A percentile compares a stretch with the other conserved stretches of the same genome.
phyloP scores from a whole-genome alignment of 208 protist species.

The Trypanosoma brucei region DNA sequence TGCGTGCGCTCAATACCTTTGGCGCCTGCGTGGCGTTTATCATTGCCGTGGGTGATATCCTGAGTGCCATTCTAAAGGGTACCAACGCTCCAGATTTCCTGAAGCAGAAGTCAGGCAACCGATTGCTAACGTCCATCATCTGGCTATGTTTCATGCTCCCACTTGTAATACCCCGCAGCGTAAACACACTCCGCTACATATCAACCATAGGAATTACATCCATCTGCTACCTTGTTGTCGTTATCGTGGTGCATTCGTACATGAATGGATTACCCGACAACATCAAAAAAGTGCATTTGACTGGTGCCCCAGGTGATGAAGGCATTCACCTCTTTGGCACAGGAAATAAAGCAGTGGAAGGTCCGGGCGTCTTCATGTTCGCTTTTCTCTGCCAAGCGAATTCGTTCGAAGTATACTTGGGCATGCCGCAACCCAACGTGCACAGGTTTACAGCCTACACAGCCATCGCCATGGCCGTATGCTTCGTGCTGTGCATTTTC shows the following conservation, averaged over 20 bases:
- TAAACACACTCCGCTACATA: conserved; percentile 58
- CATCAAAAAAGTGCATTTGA: not conserved
- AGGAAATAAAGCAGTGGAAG: conserved; percentile 12
- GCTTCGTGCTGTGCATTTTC: conserved; percentile 46
- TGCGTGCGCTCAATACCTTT: conserved; percentile 31
- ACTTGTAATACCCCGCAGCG: conserved; percentile 45
- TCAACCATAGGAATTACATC: conserved; percentile 47
- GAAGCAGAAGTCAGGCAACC: conserved; percentile 20
- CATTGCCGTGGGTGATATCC: conserved; percentile 41
- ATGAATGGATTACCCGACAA: conserved; percentile 27
- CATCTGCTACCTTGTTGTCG: conserved; percentile 56
- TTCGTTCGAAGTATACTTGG: conserved; percentile 38
- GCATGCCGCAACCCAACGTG: conserved; percentile 32
- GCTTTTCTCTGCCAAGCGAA: conserved; percentile 61
- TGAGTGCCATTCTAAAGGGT: conserved; percentile 33
- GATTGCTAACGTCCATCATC: conserved; percentile 37
- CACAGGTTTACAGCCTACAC: conserved; percentile 33
- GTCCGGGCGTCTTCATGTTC: conserved; percentile 29
- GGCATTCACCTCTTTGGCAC: conserved; percentile 9
- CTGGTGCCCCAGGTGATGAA: not conserved
- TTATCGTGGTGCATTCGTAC: conserved; percentile 37
- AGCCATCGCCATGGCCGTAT: conserved; percentile 37
- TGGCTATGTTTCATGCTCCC: conserved; percentile 63
- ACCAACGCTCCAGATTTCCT: conserved; percentile 17
- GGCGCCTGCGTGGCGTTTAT: conserved; percentile 56